These are phyloP conservation scores for Ustilago vetiveriae DNA, from an alignment of 1,284 basidiomycete species.

Conservation along the genomic window DNA sequence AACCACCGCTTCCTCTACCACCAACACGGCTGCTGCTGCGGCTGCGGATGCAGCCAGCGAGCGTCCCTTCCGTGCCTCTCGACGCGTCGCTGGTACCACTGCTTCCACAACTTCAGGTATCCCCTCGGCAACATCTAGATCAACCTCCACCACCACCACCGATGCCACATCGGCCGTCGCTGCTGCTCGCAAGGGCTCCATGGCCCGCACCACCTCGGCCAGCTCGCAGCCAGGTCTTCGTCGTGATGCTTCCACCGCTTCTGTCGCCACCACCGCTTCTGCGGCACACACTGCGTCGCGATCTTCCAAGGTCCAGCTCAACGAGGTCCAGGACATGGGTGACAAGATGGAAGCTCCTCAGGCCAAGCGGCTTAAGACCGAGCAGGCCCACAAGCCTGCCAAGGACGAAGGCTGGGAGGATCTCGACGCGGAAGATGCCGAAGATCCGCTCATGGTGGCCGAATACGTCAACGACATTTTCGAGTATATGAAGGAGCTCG, in stretches of 20 bases:
- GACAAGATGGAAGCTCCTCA: conserved; percentile 49
- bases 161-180: conserved; percentile 6
- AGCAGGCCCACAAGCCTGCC: conserved; percentile 43
- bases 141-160: conserved; percentile 16
- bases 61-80: conserved; percentile 40
- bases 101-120: conserved; percentile 26
- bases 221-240: conserved; percentile 40
- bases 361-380: conserved; percentile 51
- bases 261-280: conserved; percentile 6
- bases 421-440: conserved; percentile 89
- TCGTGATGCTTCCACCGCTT: conserved; percentile 18
- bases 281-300: conserved; percentile 7
- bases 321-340: conserved; percentile 34
- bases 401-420: conserved; percentile 78
- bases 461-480: conserved; percentile 97
- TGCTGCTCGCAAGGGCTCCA: conserved; percentile 37
- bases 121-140: conserved; percentile 27
- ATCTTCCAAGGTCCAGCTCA: conserved; percentile 36
- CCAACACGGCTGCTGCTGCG: conserved; percentile 9
- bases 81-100: conserved; percentile 34
- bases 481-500: conserved; percentile 82
- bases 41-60: conserved; percentile 20
- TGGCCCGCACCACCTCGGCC: conserved; percentile 38
- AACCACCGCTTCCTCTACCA: conserved; percentile 28
- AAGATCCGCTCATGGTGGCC: conserved; percentile 95